A percentile compares a stretch with the other conserved stretches of the same genome.
Conservation (phyloP, 2,329 filamentous ascomycete species). For the Claviceps spartinae region DNA sequence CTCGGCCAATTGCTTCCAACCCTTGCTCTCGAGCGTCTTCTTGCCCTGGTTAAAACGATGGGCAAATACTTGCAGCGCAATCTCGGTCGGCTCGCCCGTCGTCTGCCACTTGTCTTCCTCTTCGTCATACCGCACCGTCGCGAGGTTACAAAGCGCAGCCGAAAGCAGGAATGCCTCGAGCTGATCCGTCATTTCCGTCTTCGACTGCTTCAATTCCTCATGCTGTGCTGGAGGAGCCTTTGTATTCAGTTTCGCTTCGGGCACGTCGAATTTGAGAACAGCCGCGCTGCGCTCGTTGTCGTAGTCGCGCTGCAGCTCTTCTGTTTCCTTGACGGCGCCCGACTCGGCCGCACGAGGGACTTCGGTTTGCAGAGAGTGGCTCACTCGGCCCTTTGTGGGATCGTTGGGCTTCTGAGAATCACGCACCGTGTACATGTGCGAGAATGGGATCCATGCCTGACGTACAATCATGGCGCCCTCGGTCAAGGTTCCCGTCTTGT, state of each 20-base stretch:
- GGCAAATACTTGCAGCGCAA: constrained; percentile 63
- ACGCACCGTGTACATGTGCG: constrained; percentile 44
- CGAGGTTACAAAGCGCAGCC: constrained; percentile 51
- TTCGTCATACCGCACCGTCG: constrained; percentile 42
- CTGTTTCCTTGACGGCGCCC: constrained; percentile 15
- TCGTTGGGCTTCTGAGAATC: constrained; percentile 48
- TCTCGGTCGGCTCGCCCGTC: constrained; percentile 60
- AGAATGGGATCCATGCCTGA: constrained; percentile 49
- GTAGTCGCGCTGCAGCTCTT: constrained; percentile 37
- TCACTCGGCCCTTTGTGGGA: constrained; percentile 44
- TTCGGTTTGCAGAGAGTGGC: constrained; percentile 21
- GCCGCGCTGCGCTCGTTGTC: constrained; percentile 46
- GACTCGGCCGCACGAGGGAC: background rate
- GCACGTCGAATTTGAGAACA: constrained; percentile 49
- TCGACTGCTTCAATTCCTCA: constrained; percentile 16
- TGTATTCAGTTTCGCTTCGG: constrained; percentile 38
- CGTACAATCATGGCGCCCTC: constrained; percentile 58
- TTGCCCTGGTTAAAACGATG: constrained; percentile 51
- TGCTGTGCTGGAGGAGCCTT: constrained; percentile 1
- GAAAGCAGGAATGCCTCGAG: constrained; percentile 39
- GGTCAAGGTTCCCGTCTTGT: constrained; percentile 59
- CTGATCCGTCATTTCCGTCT: constrained; percentile 34
- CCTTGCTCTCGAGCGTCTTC: constrained; percentile 33
- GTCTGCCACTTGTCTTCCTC: constrained; percentile 49
- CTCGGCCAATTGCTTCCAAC: constrained; percentile 54